phyloP scores from a whole-genome alignment of 768 basidiomycete genomes.

The Mycena vulgaris region DNA sequence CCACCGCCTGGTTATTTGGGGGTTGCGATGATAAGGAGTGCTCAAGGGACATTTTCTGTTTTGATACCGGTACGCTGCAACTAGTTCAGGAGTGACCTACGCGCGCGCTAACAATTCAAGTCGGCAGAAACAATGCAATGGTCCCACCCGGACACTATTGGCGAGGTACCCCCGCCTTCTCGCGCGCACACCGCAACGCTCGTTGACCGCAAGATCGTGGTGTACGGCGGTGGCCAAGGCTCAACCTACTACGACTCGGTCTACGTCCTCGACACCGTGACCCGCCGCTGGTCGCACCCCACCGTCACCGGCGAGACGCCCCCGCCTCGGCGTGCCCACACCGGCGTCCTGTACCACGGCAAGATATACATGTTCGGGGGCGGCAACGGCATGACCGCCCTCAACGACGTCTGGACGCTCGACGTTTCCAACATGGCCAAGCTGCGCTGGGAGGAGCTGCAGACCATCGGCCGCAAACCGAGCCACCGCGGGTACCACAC shows the following conservation, averaged over 20 bases:
- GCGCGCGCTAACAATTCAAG: not conserved
- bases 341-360: constrained; percentile 79
- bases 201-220: constrained; percentile 83
- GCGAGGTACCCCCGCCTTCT: constrained; percentile 86
- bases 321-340: constrained; percentile 88
- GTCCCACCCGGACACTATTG: constrained; percentile 82
- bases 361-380: constrained; percentile 93
- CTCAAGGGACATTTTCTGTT: constrained; percentile 84
- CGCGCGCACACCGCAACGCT: constrained; percentile 92
- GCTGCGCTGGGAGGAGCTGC: constrained; percentile 73
- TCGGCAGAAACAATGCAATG: constrained; percentile 88
- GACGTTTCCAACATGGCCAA: constrained; percentile 65
- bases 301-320: constrained; percentile 60
- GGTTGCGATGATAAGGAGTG: constrained; percentile 89
- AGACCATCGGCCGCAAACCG: constrained; percentile 71
- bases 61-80: constrained; percentile 78
- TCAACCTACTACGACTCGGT: constrained; percentile 87
- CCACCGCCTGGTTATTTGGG: constrained; percentile 89
- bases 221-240: constrained; percentile 92
- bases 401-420: constrained; percentile 92
- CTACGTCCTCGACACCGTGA: constrained; percentile 86
- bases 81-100: too few relatives aligned
- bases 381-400: constrained; percentile 92
- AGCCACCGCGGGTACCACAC: constrained; percentile 90
- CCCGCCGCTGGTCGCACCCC: constrained; percentile 76